A percentile compares a stretch with the other conserved stretches of the same genome.
Evolutionary conservation across 345 rosid genomes (phyloP).

Genomic region (Bruguiera parviflora): DNA sequence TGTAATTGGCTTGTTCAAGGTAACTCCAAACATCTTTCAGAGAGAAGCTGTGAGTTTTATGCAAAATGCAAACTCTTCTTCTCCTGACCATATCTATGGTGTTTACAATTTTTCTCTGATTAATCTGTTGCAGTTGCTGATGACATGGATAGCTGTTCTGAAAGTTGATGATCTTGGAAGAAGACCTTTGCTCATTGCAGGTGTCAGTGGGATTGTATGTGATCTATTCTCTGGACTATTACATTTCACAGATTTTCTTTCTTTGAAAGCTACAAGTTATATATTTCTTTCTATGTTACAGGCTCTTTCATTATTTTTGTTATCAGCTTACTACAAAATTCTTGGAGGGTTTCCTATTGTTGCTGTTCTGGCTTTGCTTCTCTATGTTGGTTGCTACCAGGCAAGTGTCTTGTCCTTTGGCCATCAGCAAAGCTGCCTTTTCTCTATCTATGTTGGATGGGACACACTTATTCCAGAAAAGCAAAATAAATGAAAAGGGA

Average conservation of each 20-base stretch:
- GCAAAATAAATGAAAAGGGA: neutral
- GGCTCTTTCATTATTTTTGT: conserved; percentile 30
- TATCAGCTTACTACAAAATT: conserved; percentile 33
- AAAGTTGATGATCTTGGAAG: conserved; percentile 37
- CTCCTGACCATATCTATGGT: neutral
- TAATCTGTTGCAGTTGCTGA: conserved; percentile 19
- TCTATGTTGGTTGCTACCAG: conserved; percentile 33
- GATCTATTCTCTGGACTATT: conserved; percentile 5
- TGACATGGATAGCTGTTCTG: conserved; percentile 34
- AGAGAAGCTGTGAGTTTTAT: neutral
- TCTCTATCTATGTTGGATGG: conserved; percentile 3
- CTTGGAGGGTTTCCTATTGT: conserved; percentile 29
- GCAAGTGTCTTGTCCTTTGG: conserved; percentile 28
- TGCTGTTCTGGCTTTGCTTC: conserved; percentile 32
- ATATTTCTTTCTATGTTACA: conserved; percentile 10
- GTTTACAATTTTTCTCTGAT: neutral
- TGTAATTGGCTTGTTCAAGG: conserved; percentile 33
- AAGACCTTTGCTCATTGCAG: conserved; percentile 33
- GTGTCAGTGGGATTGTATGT: conserved; percentile 35
- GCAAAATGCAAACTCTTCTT: neutral
- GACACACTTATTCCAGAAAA: neutral
- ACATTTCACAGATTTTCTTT: neutral
- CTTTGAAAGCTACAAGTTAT: conserved; percentile 2
- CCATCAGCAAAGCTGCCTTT: neutral
- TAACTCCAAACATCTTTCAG: conserved; percentile 7